Evolutionary conservation across 163 green algal genomes (phyloP).

Genomic region (Chloromonas sp.): DNA sequence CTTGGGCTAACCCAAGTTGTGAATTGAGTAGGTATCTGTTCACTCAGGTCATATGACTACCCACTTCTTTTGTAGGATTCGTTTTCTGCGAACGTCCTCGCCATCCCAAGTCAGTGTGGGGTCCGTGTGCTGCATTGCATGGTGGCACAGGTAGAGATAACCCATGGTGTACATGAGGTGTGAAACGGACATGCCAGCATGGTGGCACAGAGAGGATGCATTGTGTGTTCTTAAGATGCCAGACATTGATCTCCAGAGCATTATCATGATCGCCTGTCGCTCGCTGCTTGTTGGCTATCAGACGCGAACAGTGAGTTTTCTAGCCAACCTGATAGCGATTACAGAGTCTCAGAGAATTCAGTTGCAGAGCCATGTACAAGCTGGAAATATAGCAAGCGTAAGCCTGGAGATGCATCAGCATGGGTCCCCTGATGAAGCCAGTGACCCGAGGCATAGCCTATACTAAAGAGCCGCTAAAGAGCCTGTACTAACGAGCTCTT

Average conservation of each 20-base stretch:
- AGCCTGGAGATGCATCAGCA: background rate
- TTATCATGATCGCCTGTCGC: background rate
- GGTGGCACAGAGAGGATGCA: background rate
- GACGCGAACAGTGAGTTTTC: too few relatives aligned
- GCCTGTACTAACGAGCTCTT: background rate
- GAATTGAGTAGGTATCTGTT: too few relatives aligned
- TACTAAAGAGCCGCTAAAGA: background rate
- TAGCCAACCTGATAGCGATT: too few relatives aligned
- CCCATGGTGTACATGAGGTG: background rate
- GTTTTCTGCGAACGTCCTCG: slow-evolving; percentile 68
- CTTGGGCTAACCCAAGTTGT: background rate
- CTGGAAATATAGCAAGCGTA: background rate
- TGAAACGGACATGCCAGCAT: background rate
- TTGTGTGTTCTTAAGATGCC: background rate
- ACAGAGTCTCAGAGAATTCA: background rate
- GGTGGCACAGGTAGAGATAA: background rate
- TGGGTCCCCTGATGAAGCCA: background rate
- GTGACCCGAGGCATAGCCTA: too few relatives aligned
- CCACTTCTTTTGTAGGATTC: slow-evolving; percentile 45
- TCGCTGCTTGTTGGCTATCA: too few relatives aligned
- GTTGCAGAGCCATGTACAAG: background rate
- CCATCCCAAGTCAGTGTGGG: slow-evolving; percentile 91
- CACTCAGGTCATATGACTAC: background rate
- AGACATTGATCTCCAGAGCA: background rate
- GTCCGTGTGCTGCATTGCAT: slow-evolving; percentile 77